phyloP scores from a whole-genome alignment of 371 early-diverging fungal species.

The Phascolomyces articulosus region DNA sequence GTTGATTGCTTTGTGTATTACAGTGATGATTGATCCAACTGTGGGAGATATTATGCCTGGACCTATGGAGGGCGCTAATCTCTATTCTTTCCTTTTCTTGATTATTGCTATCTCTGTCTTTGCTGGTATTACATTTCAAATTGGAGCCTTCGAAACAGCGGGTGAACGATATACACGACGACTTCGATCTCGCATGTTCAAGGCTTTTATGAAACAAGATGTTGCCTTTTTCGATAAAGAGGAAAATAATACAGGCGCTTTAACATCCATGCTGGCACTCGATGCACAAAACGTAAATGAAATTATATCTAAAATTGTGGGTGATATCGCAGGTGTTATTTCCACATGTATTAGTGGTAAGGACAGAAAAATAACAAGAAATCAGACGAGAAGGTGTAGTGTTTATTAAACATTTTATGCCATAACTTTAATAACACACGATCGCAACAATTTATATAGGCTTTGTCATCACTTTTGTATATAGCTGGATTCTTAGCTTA shows the following conservation, averaged over 20 bases:
- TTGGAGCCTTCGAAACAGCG: constrained; percentile 32
- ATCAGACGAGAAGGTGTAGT: no score
- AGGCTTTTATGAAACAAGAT: constrained; percentile 68
- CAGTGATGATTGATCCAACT: constrained; percentile 13
- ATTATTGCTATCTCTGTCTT: constrained; percentile 52
- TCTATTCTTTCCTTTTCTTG: constrained; percentile 73
- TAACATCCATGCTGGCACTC: constrained; percentile 76
- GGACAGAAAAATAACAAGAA: no score
- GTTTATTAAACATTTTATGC: no score
- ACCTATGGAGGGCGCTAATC: constrained; percentile 50
- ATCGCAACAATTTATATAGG: no score
- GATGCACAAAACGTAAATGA: constrained; percentile 73
- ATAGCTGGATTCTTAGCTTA: constrained; percentile 51
- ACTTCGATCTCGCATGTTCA: constrained; percentile 52
- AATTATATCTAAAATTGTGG: constrained; percentile 65
- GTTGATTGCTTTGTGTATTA: constrained; percentile 31
- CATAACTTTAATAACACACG: no score
- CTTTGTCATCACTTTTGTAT: constrained; percentile 34
- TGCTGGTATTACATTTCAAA: constrained; percentile 32
- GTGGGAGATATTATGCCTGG: constrained; percentile 4
- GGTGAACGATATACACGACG: constrained; percentile 60
- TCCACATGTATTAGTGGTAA: constrained; percentile 35
- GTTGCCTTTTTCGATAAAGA: constrained; percentile 84
- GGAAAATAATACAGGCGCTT: constrained; percentile 75
- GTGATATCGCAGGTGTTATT: constrained; percentile 52